These are phyloP conservation scores for Penicillium sp. DNA, from an alignment of 2,329 filamentous ascomycete genomes.

Conservation along the genomic window DNA sequence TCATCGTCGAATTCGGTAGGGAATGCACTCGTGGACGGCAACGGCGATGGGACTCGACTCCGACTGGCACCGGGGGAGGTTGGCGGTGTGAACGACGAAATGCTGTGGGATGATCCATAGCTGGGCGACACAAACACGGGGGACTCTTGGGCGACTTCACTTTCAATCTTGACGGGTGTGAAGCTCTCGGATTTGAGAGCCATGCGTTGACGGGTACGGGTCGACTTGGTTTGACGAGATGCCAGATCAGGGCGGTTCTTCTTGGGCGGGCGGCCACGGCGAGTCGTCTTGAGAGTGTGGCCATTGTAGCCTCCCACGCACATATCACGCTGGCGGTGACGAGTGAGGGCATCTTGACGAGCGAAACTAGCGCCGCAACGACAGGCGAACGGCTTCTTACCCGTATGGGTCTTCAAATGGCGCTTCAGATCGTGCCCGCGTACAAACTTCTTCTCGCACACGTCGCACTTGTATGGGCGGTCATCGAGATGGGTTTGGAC, in stretches of 20 bases:
- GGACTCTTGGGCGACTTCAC: slow-evolving; percentile 25
- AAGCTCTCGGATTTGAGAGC: slow-evolving; percentile 32
- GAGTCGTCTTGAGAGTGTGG: slow-evolving; percentile 59
- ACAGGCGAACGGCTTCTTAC: slow-evolving; percentile 91
- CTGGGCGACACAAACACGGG: slow-evolving; percentile 37
- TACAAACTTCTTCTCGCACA: slow-evolving; percentile 92
- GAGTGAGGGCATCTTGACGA: slow-evolving; percentile 86
- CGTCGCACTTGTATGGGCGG: slow-evolving; percentile 87
- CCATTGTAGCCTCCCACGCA: slow-evolving; percentile 93
- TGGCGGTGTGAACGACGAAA: slow-evolving; percentile 45
- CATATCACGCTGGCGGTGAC: slow-evolving; percentile 92
- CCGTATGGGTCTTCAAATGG: slow-evolving; percentile 94
- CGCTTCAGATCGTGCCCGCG: slow-evolving; percentile 95
- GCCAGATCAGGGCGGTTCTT: slow-evolving; percentile 57
- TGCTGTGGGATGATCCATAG: slow-evolving; percentile 39
- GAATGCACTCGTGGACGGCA: slow-evolving; percentile 30
- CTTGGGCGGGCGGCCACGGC: slow-evolving; percentile 57
- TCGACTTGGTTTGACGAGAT: slow-evolving; percentile 52
- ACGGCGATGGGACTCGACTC: slow-evolving; percentile 34
- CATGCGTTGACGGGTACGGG: slow-evolving; percentile 44
- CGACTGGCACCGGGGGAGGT: slow-evolving; percentile 40
- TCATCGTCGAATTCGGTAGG: slow-evolving; percentile 37
- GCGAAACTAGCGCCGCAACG: slow-evolving; percentile 93
- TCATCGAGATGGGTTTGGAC: slow-evolving; percentile 97
- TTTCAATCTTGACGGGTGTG: slow-evolving; percentile 15